Evolutionary conservation across 257 asterid genomes (phyloP).

Genomic region (Nicotiana sylvestris): DNA sequence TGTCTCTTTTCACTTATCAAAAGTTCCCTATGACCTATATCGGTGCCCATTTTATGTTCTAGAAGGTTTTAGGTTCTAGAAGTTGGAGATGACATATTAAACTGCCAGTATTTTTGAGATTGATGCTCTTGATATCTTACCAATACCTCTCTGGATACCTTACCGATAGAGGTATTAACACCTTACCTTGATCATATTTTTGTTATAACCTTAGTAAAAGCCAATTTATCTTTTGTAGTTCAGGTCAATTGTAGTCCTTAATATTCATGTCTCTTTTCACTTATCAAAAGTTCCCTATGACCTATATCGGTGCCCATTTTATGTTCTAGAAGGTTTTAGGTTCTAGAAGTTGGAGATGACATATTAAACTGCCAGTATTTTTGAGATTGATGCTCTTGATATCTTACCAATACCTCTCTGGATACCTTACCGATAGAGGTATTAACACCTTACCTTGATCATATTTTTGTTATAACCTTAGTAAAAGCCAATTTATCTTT

Average conservation of each 20-base stretch:
- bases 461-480: background rate
- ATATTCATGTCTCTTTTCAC: background rate
- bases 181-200: background rate
- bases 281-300: background rate
- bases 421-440: background rate
- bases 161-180: background rate
- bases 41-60: background rate
- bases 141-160: background rate
- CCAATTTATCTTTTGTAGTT: background rate
- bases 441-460: background rate
- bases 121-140: background rate
- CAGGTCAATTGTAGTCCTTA: background rate
- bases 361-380: background rate
- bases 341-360: background rate
- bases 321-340: background rate
- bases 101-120: background rate
- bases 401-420: background rate
- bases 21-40: background rate
- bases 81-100: background rate
- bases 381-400: slow-evolving; percentile 1
- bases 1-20: background rate
- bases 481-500: background rate
- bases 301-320: background rate
- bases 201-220: background rate
- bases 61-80: background rate